phyloP scores from a whole-genome alignment of 2,329 filamentous ascomycete genomes.

The Venturia carpophila region DNA sequence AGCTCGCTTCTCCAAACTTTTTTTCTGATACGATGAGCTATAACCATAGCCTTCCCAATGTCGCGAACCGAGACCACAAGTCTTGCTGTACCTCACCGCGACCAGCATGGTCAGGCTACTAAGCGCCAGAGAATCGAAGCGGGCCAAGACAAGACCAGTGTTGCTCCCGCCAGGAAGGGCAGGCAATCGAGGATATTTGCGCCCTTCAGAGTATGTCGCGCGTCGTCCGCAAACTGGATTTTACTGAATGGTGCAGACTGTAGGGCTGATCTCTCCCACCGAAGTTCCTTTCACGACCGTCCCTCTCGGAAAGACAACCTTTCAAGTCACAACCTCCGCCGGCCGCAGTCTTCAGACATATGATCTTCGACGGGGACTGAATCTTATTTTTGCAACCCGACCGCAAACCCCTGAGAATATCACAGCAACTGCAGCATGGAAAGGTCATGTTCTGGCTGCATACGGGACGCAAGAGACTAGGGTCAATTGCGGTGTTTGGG shows the following conservation, averaged over 20 bases:
- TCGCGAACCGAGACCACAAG: background rate
- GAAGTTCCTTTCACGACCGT: slow-evolving; percentile 82
- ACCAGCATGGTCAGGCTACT: slow-evolving; percentile 44
- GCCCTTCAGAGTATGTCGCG: slow-evolving; percentile 68
- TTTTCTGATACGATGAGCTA: background rate
- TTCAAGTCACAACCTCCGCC: slow-evolving; percentile 93
- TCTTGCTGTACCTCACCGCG: background rate
- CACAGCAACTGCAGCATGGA: slow-evolving; percentile 82
- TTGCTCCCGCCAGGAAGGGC: slow-evolving; percentile 18
- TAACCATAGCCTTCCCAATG: background rate
- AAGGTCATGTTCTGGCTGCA: slow-evolving; percentile 77
- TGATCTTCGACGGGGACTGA: slow-evolving; percentile 80
- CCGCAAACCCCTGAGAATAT: slow-evolving; percentile 82
- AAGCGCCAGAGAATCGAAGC: slow-evolving; percentile 66
- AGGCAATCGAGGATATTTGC: slow-evolving; percentile 65
- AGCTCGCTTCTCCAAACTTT: background rate
- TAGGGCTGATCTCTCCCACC: slow-evolving; percentile 89
- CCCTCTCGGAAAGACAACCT: slow-evolving; percentile 85
- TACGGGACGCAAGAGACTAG: slow-evolving; percentile 60
- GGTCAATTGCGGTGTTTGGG: slow-evolving; percentile 65
- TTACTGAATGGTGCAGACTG: slow-evolving; percentile 52
- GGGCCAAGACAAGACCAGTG: slow-evolving; percentile 19
- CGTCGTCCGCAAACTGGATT: background rate
- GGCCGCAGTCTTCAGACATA: slow-evolving; percentile 90
- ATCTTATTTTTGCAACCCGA: slow-evolving; percentile 85